Percentiles rank a stretch among this genome's conserved stretches.
These are phyloP conservation scores for Chlamydomonas schloesseri DNA, from an alignment of 139 green algal species.

Conservation along the genomic window DNA sequence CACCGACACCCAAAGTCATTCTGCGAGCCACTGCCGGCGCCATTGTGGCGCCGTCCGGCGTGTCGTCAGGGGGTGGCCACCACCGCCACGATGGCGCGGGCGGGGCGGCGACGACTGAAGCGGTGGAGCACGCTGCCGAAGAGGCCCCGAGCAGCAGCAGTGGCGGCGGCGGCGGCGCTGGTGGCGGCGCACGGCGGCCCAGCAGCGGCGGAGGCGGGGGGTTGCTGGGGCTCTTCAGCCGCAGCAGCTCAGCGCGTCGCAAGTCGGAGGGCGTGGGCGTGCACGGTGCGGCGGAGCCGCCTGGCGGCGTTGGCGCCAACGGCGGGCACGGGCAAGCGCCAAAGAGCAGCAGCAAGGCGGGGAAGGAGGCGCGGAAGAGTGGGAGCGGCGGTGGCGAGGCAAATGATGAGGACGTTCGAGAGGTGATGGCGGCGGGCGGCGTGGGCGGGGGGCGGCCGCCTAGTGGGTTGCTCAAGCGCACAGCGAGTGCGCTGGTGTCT, in stretches of 20 bases:
- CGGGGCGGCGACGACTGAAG: too few species aligned
- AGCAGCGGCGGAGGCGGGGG: too few species aligned
- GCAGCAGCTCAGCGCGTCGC: not conserved
- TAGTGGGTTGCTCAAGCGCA: slow-evolving; percentile 8
- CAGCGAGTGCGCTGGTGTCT: not conserved
- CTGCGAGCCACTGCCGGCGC: too few species aligned
- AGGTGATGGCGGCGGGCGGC: not conserved
- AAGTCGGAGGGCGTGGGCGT: not conserved
- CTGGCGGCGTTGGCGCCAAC: too few species aligned
- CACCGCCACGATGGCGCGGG: too few species aligned
- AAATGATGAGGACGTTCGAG: not conserved
- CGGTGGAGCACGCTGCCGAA: not conserved
- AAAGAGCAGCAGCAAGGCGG: not conserved
- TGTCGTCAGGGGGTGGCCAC: too few species aligned
- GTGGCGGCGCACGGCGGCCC: too few species aligned
- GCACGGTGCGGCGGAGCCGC: not conserved
- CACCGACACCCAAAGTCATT: too few species aligned
- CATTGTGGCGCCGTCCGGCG: too few species aligned
- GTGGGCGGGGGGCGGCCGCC: not conserved
- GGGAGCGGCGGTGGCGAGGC: not conserved
- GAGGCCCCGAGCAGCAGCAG: not conserved
- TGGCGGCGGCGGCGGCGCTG: not conserved
- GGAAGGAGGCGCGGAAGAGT: not conserved
- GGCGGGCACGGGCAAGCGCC: too few species aligned
- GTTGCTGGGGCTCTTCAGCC: not conserved